Evolutionary conservation across 1,139 yeast species (phyloP).

Genomic region (Pneumocystis murina): DNA sequence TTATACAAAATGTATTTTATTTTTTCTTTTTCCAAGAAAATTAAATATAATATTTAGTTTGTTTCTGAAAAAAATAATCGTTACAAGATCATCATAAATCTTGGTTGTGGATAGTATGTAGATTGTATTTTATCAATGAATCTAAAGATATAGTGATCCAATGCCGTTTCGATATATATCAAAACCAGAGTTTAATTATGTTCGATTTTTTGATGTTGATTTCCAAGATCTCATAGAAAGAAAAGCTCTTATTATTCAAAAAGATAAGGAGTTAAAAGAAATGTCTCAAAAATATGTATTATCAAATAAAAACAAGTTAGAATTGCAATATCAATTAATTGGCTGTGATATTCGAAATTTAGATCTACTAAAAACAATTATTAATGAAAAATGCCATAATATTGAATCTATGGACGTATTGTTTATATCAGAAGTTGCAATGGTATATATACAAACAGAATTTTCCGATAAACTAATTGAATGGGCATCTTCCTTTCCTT

Average conservation of each 20-base stretch:
- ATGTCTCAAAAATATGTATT: slow-evolving; percentile 17
- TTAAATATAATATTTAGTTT: slow-evolving; percentile 13
- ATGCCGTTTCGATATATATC: slow-evolving; percentile 54
- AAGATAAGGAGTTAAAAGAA: slow-evolving; percentile 35
- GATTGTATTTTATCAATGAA: neutral
- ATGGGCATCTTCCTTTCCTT: slow-evolving; percentile 27
- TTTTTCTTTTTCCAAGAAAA: slow-evolving; percentile 16
- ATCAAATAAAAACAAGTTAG: slow-evolving; percentile 21
- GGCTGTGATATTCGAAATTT: slow-evolving; percentile 57
- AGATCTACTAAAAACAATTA: slow-evolving; percentile 28
- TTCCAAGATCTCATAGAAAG: slow-evolving; percentile 51
- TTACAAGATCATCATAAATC: slow-evolving; percentile 37
- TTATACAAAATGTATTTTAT: slow-evolving; percentile 34
- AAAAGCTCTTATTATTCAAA: slow-evolving; percentile 38
- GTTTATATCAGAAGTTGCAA: slow-evolving; percentile 68
- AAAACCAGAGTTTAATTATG: slow-evolving; percentile 23
- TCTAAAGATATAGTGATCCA: slow-evolving; percentile 32
- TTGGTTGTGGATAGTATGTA: slow-evolving; percentile 56
- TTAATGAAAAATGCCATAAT: slow-evolving; percentile 24
- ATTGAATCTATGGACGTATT: slow-evolving; percentile 30
- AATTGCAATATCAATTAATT: slow-evolving; percentile 41
- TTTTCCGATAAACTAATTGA: slow-evolving; percentile 52
- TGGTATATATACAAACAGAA: slow-evolving; percentile 62
- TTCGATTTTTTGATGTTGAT: slow-evolving; percentile 51
- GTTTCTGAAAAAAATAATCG: slow-evolving; percentile 9